A percentile compares a stretch with the other conserved stretches of the same genome.
phyloP scores from a whole-genome alignment of 768 basidiomycete genomes.

The Russula sp. region DNA sequence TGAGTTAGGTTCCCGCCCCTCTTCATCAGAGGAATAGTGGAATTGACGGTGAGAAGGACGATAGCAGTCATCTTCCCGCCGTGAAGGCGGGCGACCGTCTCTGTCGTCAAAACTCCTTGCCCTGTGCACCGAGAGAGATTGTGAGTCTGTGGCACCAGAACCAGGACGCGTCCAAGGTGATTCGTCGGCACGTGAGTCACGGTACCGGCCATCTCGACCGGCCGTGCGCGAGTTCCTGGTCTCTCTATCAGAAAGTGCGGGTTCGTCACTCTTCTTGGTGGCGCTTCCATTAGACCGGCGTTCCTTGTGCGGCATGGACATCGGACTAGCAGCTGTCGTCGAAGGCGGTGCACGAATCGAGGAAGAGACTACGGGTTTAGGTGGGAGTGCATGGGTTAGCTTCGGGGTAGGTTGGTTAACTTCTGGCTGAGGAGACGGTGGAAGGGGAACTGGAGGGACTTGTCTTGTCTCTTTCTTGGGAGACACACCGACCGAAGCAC shows the following conservation, averaged over 20 bases:
- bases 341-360: constrained; percentile 22
- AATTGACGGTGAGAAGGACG: constrained; percentile 8
- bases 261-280: constrained; percentile 15
- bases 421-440: constrained; percentile 17
- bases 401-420: constrained; percentile 7
- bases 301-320: constrained; percentile 25
- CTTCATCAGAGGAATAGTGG: constrained; percentile 17
- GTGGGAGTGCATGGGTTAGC: constrained; percentile 23
- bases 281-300: constrained; percentile 20
- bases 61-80: constrained; percentile 19
- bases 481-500: not conserved
- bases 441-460: constrained; percentile 3
- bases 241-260: constrained; percentile 14
- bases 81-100: constrained; percentile 1
- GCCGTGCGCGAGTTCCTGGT: constrained; percentile 10
- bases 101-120: constrained; percentile 11
- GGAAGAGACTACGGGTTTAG: constrained; percentile 21
- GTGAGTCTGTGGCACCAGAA: constrained; percentile 11
- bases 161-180: constrained; percentile 20
- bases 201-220: constrained; percentile 7
- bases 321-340: constrained; percentile 24
- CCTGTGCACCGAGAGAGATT: constrained; percentile 13
- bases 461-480: constrained; percentile 9
- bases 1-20: constrained; percentile 10
- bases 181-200: constrained; percentile 16